Conservation (phyloP, 2,329 filamentous ascomycete species). For the Fusarium phyllophilum region DNA sequence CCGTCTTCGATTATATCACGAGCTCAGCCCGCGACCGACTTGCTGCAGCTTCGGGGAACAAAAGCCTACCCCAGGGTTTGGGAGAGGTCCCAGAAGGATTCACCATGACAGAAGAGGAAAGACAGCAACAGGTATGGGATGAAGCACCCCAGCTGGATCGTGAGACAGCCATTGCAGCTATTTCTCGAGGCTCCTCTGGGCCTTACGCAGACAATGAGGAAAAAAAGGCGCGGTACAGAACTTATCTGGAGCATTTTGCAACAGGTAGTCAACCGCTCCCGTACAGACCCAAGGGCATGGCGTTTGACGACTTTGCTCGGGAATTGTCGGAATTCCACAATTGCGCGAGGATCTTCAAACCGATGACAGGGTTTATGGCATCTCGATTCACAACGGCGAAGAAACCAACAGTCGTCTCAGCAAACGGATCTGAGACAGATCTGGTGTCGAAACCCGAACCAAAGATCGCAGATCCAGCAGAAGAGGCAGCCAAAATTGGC, state of each 20-base stretch:
- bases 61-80: conserved; percentile 79
- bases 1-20: conserved; percentile 92
- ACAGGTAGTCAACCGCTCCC: conserved; percentile 60
- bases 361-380: conserved; percentile 92
- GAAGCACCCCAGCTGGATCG: conserved; percentile 73
- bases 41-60: conserved; percentile 77
- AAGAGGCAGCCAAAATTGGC: conserved; percentile 85
- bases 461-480: conserved; percentile 72
- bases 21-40: conserved; percentile 80
- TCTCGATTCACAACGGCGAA: conserved; percentile 86
- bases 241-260: conserved; percentile 82
- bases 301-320: conserved; percentile 78
- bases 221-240: conserved; percentile 83
- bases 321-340: conserved; percentile 81
- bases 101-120: conserved; percentile 70
- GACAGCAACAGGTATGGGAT: conserved; percentile 65
- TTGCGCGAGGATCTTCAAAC: conserved; percentile 81
- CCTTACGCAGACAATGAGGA: conserved; percentile 85
- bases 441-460: conserved; percentile 47
- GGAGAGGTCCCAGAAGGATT: conserved; percentile 78
- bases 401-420: conserved; percentile 50
- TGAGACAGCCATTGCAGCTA: conserved; percentile 73
- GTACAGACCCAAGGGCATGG: conserved; percentile 53
- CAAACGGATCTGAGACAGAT: conserved; percentile 33
- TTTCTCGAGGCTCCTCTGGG: conserved; percentile 70